These are phyloP conservation scores for Hyphopichia khmerensis DNA, from an alignment of 1,139 yeast genomes.

Conservation along the genomic window DNA sequence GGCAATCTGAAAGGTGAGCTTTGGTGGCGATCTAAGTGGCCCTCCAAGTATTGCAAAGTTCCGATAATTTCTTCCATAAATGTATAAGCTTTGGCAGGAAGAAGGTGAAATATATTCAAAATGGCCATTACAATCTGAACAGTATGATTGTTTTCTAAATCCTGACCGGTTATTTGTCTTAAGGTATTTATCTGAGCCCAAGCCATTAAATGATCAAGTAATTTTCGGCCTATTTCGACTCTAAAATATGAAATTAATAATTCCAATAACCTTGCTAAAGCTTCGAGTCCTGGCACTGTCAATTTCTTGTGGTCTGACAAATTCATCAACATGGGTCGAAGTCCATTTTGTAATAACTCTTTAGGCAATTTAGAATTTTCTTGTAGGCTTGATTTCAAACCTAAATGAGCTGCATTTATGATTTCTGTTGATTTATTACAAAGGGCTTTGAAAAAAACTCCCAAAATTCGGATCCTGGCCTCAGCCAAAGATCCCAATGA, in stretches of 20 bases:
- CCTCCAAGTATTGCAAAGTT: constrained; percentile 76
- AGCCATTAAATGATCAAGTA: constrained; percentile 90
- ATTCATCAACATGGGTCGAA: constrained; percentile 93
- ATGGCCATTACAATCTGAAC: constrained; percentile 88
- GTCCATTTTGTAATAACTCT: constrained; percentile 87
- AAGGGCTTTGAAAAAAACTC: constrained; percentile 92
- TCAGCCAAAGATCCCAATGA: constrained; percentile 77
- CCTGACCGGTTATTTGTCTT: constrained; percentile 68
- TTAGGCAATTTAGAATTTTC: constrained; percentile 90
- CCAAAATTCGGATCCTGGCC: constrained; percentile 80
- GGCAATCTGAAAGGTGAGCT: constrained; percentile 92
- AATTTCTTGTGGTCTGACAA: constrained; percentile 89
- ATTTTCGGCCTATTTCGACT: constrained; percentile 92
- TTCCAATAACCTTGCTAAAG: constrained; percentile 83
- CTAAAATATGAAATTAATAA: constrained; percentile 88
- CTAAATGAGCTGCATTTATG: constrained; percentile 90
- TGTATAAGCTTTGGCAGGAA: constrained; percentile 90
- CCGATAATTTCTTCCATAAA: constrained; percentile 85
- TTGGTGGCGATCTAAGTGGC: constrained; percentile 79
- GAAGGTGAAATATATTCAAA: constrained; percentile 82
- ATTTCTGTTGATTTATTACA: constrained; percentile 84
- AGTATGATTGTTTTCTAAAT: constrained; percentile 74
- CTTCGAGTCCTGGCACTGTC: constrained; percentile 88
- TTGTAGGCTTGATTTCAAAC: constrained; percentile 77
- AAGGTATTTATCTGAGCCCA: constrained; percentile 90